Evolutionary conservation across 2,329 filamentous ascomycete genomes (phyloP).

Genomic region (Pestalotiopsis sp.): DNA sequence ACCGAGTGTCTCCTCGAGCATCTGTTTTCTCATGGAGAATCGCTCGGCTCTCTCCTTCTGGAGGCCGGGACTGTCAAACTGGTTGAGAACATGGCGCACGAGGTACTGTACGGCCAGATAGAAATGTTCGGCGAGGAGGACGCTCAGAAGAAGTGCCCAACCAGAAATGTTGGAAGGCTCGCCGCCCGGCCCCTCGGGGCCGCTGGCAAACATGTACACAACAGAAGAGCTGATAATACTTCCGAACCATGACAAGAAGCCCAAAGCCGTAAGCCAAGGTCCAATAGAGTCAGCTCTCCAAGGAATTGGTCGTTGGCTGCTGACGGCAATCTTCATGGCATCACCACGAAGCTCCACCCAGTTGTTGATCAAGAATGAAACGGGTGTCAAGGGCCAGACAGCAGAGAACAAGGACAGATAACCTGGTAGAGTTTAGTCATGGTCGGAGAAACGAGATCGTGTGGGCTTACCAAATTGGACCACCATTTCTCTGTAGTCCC

Average conservation of each 20-base stretch:
- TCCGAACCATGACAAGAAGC: conserved; percentile 92
- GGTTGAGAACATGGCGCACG: conserved; percentile 74
- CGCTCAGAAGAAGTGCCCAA: conserved; percentile 80
- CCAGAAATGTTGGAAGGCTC: conserved; percentile 71
- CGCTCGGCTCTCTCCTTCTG: conserved; percentile 84
- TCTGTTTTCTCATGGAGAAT: conserved; percentile 77
- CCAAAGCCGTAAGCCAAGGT: conserved; percentile 84
- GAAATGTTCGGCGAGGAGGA: conserved; percentile 86
- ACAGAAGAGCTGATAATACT: conserved; percentile 86
- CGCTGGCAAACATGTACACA: conserved; percentile 83
- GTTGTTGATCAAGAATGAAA: conserved; percentile 91
- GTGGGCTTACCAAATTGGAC: conserved; percentile 67
- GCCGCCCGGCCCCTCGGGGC: conserved; percentile 66
- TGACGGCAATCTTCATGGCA: conserved; percentile 89
- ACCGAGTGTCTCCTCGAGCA: conserved; percentile 74
- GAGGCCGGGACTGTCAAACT: conserved; percentile 82
- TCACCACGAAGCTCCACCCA: conserved; percentile 95
- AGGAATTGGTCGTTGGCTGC: conserved; percentile 87
- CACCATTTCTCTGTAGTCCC: conserved; percentile 92
- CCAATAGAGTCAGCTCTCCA: conserved; percentile 93
- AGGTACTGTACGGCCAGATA: conserved; percentile 79
- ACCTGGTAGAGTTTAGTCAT: conserved; percentile 47
- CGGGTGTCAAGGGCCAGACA: conserved; percentile 89
- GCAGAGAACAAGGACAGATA: conserved; percentile 92
- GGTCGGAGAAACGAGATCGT: conserved; percentile 2